phyloP scores from a whole-genome alignment of 495 filamentous ascomycete genomes.

The Glarea lozoyensis region DNA sequence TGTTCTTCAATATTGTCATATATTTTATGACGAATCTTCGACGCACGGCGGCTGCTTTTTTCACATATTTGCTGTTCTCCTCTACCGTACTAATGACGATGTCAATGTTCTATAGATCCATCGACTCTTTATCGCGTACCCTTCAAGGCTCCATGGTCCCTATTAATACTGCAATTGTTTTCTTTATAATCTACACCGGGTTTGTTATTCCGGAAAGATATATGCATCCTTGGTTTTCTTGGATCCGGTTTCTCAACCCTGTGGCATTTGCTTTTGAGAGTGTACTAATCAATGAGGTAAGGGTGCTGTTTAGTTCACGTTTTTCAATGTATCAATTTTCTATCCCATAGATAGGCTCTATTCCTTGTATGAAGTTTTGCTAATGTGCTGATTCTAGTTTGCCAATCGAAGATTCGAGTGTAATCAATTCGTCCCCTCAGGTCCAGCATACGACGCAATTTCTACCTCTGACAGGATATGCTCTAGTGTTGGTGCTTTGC shows the following conservation, averaged over 20 bases:
- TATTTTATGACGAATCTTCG: conserved; percentile 55
- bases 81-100: conserved; percentile 31
- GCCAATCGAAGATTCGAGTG: conserved; percentile 32
- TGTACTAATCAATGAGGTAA: conserved; percentile 29
- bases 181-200: conserved; percentile 24
- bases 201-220: conserved; percentile 27
- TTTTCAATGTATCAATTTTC: conserved; percentile 57
- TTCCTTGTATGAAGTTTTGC: conserved; percentile 24
- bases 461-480: conserved; percentile 29
- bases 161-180: conserved; percentile 31
- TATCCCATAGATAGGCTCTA: conserved; percentile 39
- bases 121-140: conserved; percentile 38
- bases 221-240: conserved; percentile 24
- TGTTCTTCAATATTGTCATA: conserved; percentile 53
- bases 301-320: conserved; percentile 59
- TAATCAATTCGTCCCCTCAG: conserved; percentile 10
- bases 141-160: conserved; percentile 43
- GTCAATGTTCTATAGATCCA: conserved; percentile 40
- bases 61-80: conserved; percentile 37
- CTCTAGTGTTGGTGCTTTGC: conserved; percentile 48
- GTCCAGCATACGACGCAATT: neutral
- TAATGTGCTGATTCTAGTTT: conserved; percentile 34
- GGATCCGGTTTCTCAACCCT: conserved; percentile 28
- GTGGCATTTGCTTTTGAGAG: conserved; percentile 34
- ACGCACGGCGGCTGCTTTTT: conserved; percentile 37